A percentile compares a stretch with the other conserved stretches of the same genome.
Conservation (phyloP, 2,329 filamentous ascomycete species). For the Trichoderma sp. region DNA sequence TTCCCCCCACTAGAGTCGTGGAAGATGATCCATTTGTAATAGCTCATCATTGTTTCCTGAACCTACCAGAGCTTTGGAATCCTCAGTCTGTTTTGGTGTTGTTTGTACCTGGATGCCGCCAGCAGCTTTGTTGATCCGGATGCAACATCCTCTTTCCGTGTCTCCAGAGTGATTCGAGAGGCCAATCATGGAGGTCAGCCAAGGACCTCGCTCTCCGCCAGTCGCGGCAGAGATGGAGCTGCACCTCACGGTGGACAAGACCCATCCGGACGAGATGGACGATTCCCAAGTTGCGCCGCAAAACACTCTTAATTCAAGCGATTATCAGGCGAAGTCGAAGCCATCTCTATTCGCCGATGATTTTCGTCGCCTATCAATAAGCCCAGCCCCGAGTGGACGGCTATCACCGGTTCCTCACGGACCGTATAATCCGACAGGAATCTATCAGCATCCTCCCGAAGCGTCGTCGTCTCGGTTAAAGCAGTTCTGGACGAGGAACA, state of each 20-base stretch:
- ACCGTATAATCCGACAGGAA: slow-evolving; percentile 1
- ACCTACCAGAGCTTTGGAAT: not conserved
- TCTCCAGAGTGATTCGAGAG: not conserved
- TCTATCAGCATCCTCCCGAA: not conserved
- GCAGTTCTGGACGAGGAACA: slow-evolving; percentile 61
- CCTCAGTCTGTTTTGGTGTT: not conserved
- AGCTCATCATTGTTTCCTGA: not conserved
- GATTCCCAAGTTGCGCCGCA: not conserved
- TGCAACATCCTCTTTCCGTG: not conserved
- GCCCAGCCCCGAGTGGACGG: slow-evolving; percentile 24
- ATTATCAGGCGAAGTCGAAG: slow-evolving; percentile 8
- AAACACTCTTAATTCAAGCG: not conserved
- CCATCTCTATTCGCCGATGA: not conserved
- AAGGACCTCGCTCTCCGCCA: not conserved
- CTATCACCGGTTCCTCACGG: slow-evolving; percentile 22
- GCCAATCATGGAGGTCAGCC: slow-evolving; percentile 1
- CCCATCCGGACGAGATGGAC: not conserved
- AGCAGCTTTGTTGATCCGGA: not conserved
- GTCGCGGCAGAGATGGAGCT: slow-evolving; percentile 5
- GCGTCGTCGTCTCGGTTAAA: slow-evolving; percentile 26
- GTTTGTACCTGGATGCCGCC: not conserved
- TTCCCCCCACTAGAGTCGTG: not conserved
- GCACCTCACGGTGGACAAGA: not conserved
- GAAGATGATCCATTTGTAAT: not conserved
- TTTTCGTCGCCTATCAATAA: slow-evolving; percentile 23